These are phyloP conservation scores for Mortierella polycephala DNA, from an alignment of 371 early-diverging fungal genomes.

Conservation along the genomic window DNA sequence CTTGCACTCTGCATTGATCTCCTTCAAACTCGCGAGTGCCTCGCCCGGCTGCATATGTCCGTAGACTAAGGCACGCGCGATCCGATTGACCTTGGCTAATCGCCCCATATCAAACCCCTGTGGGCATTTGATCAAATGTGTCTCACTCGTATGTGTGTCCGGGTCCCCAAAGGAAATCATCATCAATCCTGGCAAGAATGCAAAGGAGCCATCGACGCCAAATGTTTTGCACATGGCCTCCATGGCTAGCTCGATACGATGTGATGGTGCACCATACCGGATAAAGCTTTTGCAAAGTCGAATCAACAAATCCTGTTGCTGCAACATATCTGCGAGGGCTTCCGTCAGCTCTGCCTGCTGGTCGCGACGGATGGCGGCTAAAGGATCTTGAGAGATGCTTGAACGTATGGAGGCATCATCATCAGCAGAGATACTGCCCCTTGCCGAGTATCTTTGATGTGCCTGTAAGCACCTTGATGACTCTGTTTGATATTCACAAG, in stretches of 20 bases:
- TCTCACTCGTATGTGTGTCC: constrained; percentile 80
- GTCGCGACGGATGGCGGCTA: constrained; percentile 21
- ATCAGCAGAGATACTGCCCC: constrained; percentile 33
- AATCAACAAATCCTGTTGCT: constrained; percentile 67
- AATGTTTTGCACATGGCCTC: constrained; percentile 65
- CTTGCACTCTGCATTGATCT: constrained; percentile 59
- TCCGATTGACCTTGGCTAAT: constrained; percentile 65
- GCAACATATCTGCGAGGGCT: constrained; percentile 63
- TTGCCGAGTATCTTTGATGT: constrained; percentile 13
- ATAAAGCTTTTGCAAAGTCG: constrained; percentile 65
- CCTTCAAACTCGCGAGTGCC: constrained; percentile 63
- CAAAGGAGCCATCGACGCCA: constrained; percentile 76
- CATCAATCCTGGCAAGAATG: constrained; percentile 80
- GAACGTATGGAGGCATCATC: constrained; percentile 32
- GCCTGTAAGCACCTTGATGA: constrained; percentile 12
- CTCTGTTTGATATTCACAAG: not conserved
- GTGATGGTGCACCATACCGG: constrained; percentile 70
- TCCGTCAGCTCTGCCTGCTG: constrained; percentile 36
- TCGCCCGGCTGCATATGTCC: constrained; percentile 59
- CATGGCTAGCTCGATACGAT: constrained; percentile 69
- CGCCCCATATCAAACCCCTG: constrained; percentile 77
- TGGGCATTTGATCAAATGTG: constrained; percentile 73
- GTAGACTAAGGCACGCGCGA: constrained; percentile 63
- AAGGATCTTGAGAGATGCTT: constrained; percentile 20
- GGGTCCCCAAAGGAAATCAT: constrained; percentile 79